A percentile compares a stretch with the other conserved stretches of the same genome.
Conservation (phyloP, 345 rosid genomes). For the Adansonia digitata region DNA sequence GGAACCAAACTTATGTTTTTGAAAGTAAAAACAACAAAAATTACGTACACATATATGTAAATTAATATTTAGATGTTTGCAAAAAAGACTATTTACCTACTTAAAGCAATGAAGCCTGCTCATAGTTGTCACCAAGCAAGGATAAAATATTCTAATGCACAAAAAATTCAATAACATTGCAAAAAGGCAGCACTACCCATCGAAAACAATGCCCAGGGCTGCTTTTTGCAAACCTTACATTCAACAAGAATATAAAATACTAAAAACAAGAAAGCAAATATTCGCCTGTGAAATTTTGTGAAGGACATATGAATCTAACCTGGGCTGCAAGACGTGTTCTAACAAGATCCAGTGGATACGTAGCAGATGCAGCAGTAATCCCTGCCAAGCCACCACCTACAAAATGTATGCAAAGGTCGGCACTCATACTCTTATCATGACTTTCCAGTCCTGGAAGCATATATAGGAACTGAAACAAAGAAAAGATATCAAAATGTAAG, state of each 20-base stretch:
- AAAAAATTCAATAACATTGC: background rate
- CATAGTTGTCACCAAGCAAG: background rate
- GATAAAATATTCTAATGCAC: background rate
- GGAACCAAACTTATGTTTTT: background rate
- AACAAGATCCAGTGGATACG: slow-evolving; percentile 96
- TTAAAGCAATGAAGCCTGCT: background rate
- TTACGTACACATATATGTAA: background rate
- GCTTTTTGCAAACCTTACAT: background rate
- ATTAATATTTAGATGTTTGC: background rate
- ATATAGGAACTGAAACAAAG: slow-evolving; percentile 50
- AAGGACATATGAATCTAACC: slow-evolving; percentile 38
- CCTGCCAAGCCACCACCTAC: slow-evolving; percentile 90
- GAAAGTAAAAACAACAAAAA: background rate
- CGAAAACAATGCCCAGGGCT: background rate
- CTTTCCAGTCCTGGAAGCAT: slow-evolving; percentile 48
- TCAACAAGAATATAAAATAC: background rate
- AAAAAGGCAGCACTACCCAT: background rate
- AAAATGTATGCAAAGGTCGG: slow-evolving; percentile 65
- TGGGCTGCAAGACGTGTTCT: slow-evolving; percentile 96
- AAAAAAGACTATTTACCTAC: background rate
- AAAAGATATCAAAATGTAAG: slow-evolving; percentile 8
- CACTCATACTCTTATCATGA: slow-evolving; percentile 37
- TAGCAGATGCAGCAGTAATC: slow-evolving; percentile 90
- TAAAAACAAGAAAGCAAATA: background rate
- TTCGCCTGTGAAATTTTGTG: background rate